Base-by-base conservation (phyloP, 2,329 filamentous ascomycete genomes). In the Elsinoe fawcettii region DNA sequence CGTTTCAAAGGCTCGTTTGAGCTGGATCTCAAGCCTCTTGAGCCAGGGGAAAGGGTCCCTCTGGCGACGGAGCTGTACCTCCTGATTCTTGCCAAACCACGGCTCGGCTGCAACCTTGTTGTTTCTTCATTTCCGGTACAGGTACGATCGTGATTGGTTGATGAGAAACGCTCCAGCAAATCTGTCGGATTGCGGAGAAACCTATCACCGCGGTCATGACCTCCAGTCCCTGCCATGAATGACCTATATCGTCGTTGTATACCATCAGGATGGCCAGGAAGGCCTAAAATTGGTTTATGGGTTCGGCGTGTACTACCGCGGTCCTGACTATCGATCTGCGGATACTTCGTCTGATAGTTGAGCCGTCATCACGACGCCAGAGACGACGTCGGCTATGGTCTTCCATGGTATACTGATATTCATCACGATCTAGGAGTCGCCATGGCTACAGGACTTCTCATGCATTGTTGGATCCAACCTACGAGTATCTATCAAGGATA, bases 71-170 rank as follows among this genome's bases (percentile, higher is more conserved):
- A 39, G 49, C 49, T 53, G 30, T 30, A 53, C 49, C 49, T 37
- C 49, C 49, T 53, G 49, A 53, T 11, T 53, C 32, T 37, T 30
- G 34, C 49, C 49, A 53, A 53, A 36, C 49, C 49, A 53, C 49
- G 49, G 49, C 46, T 51, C 46, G 46, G 46, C 27, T 34, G 25
- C 46, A 51, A 51, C 46, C 46, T 53, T 53, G 32, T 37, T 53
- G 30, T n/a, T 53, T 27, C 8, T 30, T 53, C 49, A 53, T 53
- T 23, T 53, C 49, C 49, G 49, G 49, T 11, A 6, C 7, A 34
- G 47, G 20, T 12, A 14, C 14, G 9, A 37, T 8, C 6, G 5
- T 39, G 34, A 53, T 53, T 53, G 49, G 49, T 53, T 18, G 9
- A 37, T 39, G 8, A 9, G 18, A 18, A 16, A 5, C 44, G 11